Base-by-base conservation (phyloP, 2,329 filamentous ascomycete genomes). In the Fusarium staphyleae region DNA sequence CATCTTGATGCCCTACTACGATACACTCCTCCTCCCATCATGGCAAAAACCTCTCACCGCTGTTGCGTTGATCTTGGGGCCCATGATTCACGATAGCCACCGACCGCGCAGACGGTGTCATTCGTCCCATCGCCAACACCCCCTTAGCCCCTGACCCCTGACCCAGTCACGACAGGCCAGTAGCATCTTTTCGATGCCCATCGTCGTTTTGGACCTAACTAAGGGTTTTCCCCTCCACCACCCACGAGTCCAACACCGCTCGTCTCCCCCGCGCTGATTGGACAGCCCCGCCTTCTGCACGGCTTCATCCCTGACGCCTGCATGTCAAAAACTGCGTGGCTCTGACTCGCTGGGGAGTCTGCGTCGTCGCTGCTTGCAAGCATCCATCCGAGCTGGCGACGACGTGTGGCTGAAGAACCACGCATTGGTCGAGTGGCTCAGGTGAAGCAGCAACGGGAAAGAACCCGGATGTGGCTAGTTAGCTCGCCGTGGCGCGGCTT, bases 281-380 rank as follows among this genome's bases (percentile, higher is more conserved):
- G 62, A 4, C 42, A 56, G 57, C 54, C 57, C 53, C 54, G 43
- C 50, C 37, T 46, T 29, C 36, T 15, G 30, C 30, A 22, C 16
- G 41, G n/a, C 30, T 22, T 22, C 42, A 60, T 60, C 57, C 57
- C 56, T 60, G 57, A 57, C 36, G 57, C 43, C 57, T 60, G 57
- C 57, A 60, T 61, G 57, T 60, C 57, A 61, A 58, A 57, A 28
- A 44, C 53, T 18, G 56, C 46, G 42, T 60, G 55, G 56, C 55
- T 56, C 52, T 60, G 57, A 60, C 56, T 60, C 56, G 57, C 47
- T 34, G 40, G 37, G 45, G 53, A 40, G n/a, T n/a, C n/a, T n/a
- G n/a, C n/a, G n/a, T n/a, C n/a, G n/a, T n/a, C n/a, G n/a, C 28
- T 41, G 26, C 11, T n/a, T 40, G 37, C 33, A 39, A 37, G 6